phyloP scores from a whole-genome alignment of 495 filamentous ascomycete species.

The Geopyxis carbonaria region DNA sequence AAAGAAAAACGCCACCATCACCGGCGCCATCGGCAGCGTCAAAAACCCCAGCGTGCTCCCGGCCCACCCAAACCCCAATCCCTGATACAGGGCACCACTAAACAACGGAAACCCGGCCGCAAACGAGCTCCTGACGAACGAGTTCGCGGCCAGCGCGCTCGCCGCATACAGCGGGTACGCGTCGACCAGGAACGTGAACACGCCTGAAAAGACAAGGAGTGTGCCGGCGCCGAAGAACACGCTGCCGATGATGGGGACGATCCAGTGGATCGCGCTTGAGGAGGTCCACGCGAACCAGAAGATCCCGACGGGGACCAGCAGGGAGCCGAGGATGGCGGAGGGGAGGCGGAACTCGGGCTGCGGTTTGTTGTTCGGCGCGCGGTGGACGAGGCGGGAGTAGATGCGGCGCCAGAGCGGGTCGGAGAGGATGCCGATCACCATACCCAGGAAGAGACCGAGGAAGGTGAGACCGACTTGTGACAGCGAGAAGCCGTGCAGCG shows the following conservation, averaged over 20 bases:
- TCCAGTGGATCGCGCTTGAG: conserved; percentile 50
- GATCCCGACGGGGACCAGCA: conserved; percentile 59
- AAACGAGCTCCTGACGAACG: conserved; percentile 64
- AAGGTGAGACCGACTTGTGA: conserved; percentile 74
- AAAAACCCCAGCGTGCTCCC: conserved; percentile 50
- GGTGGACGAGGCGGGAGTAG: conserved; percentile 44
- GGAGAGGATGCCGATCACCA: conserved; percentile 48
- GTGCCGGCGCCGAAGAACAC: conserved; percentile 65
- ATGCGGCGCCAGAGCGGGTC: conserved; percentile 65
- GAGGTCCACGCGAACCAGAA: conserved; percentile 61
- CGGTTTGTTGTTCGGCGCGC: conserved; percentile 41
- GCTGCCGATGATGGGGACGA: conserved; percentile 44
- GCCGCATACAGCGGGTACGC: conserved; percentile 85
- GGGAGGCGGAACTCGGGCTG: conserved; percentile 80
- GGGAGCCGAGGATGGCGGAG: conserved; percentile 58
- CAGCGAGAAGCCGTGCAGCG: conserved; percentile 60
- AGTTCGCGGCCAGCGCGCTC: conserved; percentile 74
- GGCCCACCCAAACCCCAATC: conserved; percentile 56
- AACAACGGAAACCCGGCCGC: conserved; percentile 63
- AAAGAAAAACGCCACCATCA: conserved; percentile 16
- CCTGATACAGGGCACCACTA: conserved; percentile 44
- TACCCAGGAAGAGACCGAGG: conserved; percentile 63
- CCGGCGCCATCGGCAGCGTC: conserved; percentile 48
- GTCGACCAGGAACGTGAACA: conserved; percentile 92
- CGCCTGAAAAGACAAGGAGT: conserved; percentile 60